Evolutionary conservation across 768 basidiomycete species (phyloP).

Genomic region (Pleurotus eryngii): DNA sequence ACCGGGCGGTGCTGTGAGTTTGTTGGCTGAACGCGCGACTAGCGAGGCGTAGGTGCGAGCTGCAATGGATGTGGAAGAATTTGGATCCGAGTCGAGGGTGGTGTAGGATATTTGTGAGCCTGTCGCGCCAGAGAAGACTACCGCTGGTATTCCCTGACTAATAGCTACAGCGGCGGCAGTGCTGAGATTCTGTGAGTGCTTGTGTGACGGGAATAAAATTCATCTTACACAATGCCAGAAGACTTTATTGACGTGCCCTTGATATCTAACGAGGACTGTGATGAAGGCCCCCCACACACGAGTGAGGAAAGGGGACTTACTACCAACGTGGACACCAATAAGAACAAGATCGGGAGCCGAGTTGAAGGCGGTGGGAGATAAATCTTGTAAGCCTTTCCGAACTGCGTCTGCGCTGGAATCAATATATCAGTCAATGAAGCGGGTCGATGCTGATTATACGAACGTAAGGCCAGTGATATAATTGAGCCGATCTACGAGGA

Average conservation of each 20-base stretch:
- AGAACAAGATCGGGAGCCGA: slow-evolving; percentile 30
- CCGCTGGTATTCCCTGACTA: slow-evolving; percentile 30
- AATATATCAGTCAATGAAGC: neutral
- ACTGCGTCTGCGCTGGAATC: slow-evolving; percentile 10
- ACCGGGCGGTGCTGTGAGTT: slow-evolving; percentile 13
- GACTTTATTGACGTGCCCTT: slow-evolving; percentile 16
- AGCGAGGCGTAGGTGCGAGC: slow-evolving; percentile 29
- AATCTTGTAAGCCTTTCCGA: slow-evolving; percentile 27
- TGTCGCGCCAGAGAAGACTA: slow-evolving; percentile 31
- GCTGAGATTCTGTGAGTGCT: slow-evolving; percentile 13
- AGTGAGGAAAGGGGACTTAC: slow-evolving; percentile 13
- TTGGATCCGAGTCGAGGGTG: slow-evolving; percentile 26
- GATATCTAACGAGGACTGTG: slow-evolving; percentile 11
- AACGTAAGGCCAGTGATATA: slow-evolving; percentile 14
- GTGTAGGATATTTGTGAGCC: slow-evolving; percentile 35
- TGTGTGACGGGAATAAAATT: neutral
- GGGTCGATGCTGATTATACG: neutral
- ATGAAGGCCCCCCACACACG: neutral
- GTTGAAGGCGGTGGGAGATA: slow-evolving; percentile 28
- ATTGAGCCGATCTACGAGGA: slow-evolving; percentile 10
- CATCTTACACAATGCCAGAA: slow-evolving; percentile 22
- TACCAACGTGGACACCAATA: slow-evolving; percentile 30
- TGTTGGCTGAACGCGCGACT: slow-evolving; percentile 21
- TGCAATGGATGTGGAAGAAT: slow-evolving; percentile 22
- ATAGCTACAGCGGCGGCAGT: slow-evolving; percentile 35